A percentile compares a stretch with the other conserved stretches of the same genome.
phyloP scores from a whole-genome alignment of 2,329 filamentous ascomycete species.

The Albophoma yamanashiensis region DNA sequence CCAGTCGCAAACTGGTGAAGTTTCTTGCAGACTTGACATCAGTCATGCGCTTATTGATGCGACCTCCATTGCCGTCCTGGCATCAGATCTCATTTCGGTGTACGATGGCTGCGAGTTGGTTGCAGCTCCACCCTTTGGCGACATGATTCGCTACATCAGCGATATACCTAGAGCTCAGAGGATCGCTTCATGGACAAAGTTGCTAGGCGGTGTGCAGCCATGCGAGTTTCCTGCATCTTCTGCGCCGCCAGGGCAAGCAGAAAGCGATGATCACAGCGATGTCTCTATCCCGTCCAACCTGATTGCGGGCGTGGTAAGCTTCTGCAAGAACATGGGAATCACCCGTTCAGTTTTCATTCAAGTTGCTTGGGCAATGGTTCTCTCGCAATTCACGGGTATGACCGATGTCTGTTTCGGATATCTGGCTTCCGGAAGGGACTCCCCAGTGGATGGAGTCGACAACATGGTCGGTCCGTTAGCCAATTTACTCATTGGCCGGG shows the following conservation, averaged over 20 bases:
- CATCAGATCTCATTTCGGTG: slow-evolving; percentile 14
- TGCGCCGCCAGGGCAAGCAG: neutral
- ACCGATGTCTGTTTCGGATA: slow-evolving; percentile 43
- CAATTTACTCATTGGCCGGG: slow-evolving; percentile 42
- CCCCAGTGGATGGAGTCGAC: slow-evolving; percentile 34
- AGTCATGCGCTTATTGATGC: slow-evolving; percentile 21
- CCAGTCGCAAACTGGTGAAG: slow-evolving; percentile 2
- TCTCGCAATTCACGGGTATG: slow-evolving; percentile 34
- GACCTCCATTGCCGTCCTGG: slow-evolving; percentile 14
- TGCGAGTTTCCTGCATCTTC: slow-evolving; percentile 4
- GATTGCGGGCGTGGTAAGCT: slow-evolving; percentile 7
- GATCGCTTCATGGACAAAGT: slow-evolving; percentile 5
- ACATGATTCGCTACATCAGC: slow-evolving; percentile 2
- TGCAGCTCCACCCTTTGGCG: neutral
- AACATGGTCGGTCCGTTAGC: slow-evolving; percentile 40
- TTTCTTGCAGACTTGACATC: slow-evolving; percentile 17
- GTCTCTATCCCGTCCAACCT: neutral
- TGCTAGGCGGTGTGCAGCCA: slow-evolving; percentile 3
- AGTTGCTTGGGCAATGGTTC: slow-evolving; percentile 38
- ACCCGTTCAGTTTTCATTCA: slow-evolving; percentile 40
- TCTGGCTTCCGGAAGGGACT: slow-evolving; percentile 40
- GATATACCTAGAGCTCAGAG: slow-evolving; percentile 1
- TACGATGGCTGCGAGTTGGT: slow-evolving; percentile 12
- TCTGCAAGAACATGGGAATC: slow-evolving; percentile 27
- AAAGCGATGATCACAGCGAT: neutral